phyloP scores from a whole-genome alignment of 176 grass and related monocot species.

The Musa troglodytarum region DNA sequence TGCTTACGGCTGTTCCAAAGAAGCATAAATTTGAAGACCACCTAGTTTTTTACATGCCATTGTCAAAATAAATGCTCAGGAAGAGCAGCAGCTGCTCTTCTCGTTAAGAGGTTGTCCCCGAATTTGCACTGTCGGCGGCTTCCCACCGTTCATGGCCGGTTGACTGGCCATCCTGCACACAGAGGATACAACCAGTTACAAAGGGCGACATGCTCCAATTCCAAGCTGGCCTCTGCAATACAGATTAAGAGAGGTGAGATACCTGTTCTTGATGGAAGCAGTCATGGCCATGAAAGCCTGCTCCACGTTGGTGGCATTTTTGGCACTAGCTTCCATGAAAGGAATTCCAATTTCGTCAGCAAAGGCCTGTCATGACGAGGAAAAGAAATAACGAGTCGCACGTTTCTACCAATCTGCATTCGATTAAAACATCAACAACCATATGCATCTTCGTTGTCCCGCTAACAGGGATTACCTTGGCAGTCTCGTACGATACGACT shows the following conservation, averaged over 20 bases:
- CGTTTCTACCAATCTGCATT: neutral
- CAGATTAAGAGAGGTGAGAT: neutral
- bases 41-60: conserved; percentile 1
- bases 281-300: conserved; percentile 74
- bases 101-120: conserved; percentile 49
- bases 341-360: conserved; percentile 70
- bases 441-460: neutral
- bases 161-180: conserved; percentile 61
- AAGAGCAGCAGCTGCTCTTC: conserved; percentile 50
- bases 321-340: conserved; percentile 74
- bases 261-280: conserved; percentile 55
- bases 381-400: neutral
- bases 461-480: conserved; percentile 38
- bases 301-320: conserved; percentile 62
- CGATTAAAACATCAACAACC: neutral
- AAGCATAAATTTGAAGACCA: neutral
- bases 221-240: too few species aligned
- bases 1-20: too few species aligned
- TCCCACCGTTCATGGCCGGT: conserved; percentile 30
- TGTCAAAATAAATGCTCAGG: conserved; percentile 17
- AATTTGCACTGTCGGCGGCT: conserved; percentile 44
- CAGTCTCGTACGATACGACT: conserved; percentile 76
- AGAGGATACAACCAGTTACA: neutral
- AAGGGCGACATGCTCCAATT: neutral
- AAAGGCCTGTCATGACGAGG: conserved; percentile 26